Percentiles rank a stretch among this genome's conserved stretches.
These are phyloP conservation scores for Wickerhamomyces chaumierensis DNA, from an alignment of 805 yeast genomes.

Conservation along the genomic window DNA sequence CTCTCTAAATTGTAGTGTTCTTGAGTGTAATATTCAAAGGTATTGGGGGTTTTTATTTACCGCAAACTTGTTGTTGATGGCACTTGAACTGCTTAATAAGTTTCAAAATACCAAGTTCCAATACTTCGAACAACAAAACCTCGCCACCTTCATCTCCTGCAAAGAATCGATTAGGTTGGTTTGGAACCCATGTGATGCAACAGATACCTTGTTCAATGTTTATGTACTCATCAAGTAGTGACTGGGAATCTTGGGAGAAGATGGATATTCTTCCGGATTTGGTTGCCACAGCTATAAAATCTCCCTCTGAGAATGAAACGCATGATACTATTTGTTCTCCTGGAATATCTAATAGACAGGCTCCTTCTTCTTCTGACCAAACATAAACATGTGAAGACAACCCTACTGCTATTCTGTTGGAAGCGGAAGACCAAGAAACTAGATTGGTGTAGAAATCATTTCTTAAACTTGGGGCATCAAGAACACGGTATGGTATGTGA, in stretches of 20 bases:
- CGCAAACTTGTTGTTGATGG: constrained; percentile 52
- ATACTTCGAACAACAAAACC: constrained; percentile 29
- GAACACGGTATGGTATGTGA: constrained; percentile 35
- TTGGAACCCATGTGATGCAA: constrained; percentile 50
- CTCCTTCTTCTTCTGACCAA: constrained; percentile 47
- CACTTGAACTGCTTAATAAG: constrained; percentile 26
- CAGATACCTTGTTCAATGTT: constrained; percentile 33
- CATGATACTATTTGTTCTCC: constrained; percentile 37
- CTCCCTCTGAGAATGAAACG: constrained; percentile 41
- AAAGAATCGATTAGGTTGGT: constrained; percentile 26
- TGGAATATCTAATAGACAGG: constrained; percentile 30
- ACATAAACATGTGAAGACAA: constrained; percentile 44
- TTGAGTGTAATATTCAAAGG: no score
- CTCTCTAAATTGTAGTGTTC: no score
- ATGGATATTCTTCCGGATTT: constrained; percentile 41
- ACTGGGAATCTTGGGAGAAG: constrained; percentile 25
- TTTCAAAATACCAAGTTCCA: constrained; percentile 11
- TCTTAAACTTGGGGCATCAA: constrained; percentile 60
- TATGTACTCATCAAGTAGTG: constrained; percentile 11
- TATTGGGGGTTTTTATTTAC: constrained; percentile 17
- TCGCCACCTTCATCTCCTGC: constrained; percentile 62
- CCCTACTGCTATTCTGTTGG: constrained; percentile 54
- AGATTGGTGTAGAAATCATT: constrained; percentile 73
- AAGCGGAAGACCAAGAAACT: constrained; percentile 54
- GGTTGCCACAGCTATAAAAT: constrained; percentile 43